Base-by-base conservation (phyloP, 495 filamentous ascomycete genomes). In the Penicillium silybi region DNA sequence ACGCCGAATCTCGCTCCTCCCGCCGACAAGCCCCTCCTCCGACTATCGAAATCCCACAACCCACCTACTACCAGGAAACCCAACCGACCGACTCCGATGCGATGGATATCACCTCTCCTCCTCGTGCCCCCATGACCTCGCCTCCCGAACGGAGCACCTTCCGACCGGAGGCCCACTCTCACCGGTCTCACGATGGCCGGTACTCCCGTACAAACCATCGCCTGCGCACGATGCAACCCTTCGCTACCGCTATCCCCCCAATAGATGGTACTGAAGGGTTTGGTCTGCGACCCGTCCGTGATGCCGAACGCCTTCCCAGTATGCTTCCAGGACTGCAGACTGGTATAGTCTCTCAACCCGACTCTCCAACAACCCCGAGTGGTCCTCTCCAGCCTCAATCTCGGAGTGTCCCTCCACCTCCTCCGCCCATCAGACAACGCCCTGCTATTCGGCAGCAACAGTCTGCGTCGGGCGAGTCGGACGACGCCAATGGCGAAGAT, bases 311-410 rank as follows among this genome's bases (percentile, higher is more conserved):
- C 44, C 78, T 97, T 16, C 87, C 87, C 11, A 92, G 88, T 49
- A 93, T 95, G 83, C 70, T 89, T 26, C 85, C 90, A 2, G 80
- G 85, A 7, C 69, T 88, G 42, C 83, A 88, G 42, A 77, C 82
- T 2, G 85, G 85, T 18, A 73, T 90, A 45, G 80, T 84, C 20
- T 96, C 93, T 7, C 93, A 96, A 61, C 93, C 93, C 1, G 88
- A 90, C 47, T 96, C 92, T 9, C 93, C 93, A 1, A 96, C 91
- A 10, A 98, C 93, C 1, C 93, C 92, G 9, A 80, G 87, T 45
- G 87, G 88, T 35, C 85, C 83, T 10, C 78, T 57, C 61, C 84
- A 62, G 63, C 74, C 60, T 48, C 63, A 66, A 37, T 42, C 56
- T 72, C 82, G 53, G 63, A 77, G 47, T 67, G 74, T 59, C 58